A percentile compares a stretch with the other conserved stretches of the same genome.
These are phyloP conservation scores for Fraxinus cuspidata DNA, from an alignment of 257 asterid species.

Conservation along the genomic window DNA sequence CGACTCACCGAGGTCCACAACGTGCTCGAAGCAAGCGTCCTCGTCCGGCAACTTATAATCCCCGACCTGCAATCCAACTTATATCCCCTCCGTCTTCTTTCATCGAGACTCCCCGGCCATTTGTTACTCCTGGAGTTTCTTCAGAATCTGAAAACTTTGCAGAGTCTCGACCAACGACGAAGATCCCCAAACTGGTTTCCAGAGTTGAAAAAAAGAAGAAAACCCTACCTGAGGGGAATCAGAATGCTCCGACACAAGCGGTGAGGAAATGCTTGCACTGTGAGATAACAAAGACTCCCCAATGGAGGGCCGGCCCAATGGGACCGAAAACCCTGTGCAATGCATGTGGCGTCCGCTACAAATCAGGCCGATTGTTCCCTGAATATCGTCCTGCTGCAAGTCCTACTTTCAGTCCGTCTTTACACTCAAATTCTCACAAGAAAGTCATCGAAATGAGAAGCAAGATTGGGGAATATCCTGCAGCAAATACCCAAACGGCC, in stretches of 20 bases:
- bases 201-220: conserved; percentile 43
- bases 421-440: conserved; percentile 68
- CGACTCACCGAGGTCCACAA: conserved; percentile 62
- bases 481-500: conserved; percentile 15
- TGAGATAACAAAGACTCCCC: conserved; percentile 64
- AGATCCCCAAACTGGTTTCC: conserved; percentile 11
- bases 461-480: conserved; percentile 11
- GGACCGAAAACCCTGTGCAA: conserved; percentile 67
- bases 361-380: conserved; percentile 60
- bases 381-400: conserved; percentile 65
- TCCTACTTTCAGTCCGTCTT: conserved; percentile 51
- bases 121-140: conserved; percentile 22
- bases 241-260: conserved; percentile 30
- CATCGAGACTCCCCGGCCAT: conserved; percentile 35
- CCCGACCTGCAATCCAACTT: conserved; percentile 55
- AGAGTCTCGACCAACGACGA: conserved; percentile 17
- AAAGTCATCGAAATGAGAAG: conserved; percentile 57
- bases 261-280: conserved; percentile 61
- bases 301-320: conserved; percentile 64
- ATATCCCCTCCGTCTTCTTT: conserved; percentile 42
- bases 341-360: conserved; percentile 63
- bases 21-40: conserved; percentile 96
- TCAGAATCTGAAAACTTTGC: too few relatives aligned
- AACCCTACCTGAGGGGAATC: conserved; percentile 24
- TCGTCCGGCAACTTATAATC: conserved; percentile 67